Evolutionary conservation across 345 rosid species (phyloP).

Genomic region (Fremontodendron californicum): DNA sequence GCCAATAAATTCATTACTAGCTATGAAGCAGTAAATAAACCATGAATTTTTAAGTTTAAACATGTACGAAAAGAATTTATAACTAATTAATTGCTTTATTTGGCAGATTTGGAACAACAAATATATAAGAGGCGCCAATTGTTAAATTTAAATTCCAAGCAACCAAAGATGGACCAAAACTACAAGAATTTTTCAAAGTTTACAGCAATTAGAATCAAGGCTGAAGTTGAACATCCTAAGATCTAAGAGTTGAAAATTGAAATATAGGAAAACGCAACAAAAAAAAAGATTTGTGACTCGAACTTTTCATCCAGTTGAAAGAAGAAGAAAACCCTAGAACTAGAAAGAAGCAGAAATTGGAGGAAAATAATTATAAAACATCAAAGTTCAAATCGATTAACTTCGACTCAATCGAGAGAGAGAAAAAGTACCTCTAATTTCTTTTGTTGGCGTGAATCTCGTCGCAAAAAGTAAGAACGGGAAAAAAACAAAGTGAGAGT

Average conservation of each 20-base stretch:
- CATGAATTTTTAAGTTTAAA: not conserved
- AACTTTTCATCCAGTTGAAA: not conserved
- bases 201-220: not conserved
- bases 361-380: not conserved
- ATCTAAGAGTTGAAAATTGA: not conserved
- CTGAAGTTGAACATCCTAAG: not conserved
- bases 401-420: not conserved
- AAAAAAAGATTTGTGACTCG: not conserved
- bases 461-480: not conserved
- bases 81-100: not conserved
- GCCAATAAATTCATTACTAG: not conserved
- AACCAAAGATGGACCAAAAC: not conserved
- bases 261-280: not conserved
- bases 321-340: too few relatives aligned
- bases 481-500: not conserved
- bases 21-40: not conserved
- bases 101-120: not conserved
- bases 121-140: not conserved
- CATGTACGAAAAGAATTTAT: not conserved
- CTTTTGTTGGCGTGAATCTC: not conserved
- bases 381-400: not conserved
- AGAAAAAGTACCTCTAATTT: constrained; percentile 4
- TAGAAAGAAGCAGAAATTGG: not conserved
- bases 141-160: not conserved
- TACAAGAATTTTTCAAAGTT: not conserved